These are phyloP conservation scores for Umbelopsis ramanniana DNA, from an alignment of 192 early-diverging fungal species.

Conservation along the genomic window DNA sequence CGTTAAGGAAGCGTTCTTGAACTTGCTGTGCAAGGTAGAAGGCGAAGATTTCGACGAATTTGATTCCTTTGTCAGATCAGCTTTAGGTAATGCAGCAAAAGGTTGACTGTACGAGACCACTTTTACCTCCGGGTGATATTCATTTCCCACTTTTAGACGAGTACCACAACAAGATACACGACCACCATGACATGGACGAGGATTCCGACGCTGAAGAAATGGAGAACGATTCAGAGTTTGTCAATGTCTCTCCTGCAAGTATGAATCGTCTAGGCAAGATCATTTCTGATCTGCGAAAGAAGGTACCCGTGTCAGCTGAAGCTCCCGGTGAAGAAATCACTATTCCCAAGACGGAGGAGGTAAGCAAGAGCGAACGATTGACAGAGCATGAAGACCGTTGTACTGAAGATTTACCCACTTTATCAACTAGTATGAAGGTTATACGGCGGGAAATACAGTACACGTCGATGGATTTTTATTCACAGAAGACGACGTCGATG, in stretches of 20 bases:
- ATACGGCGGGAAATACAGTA: constrained; percentile 54
- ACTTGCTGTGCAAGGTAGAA: constrained; percentile 32
- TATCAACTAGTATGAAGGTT: constrained; percentile 50
- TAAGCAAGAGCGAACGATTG: background rate
- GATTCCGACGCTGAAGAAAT: constrained; percentile 2
- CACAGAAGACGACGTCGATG: constrained; percentile 62
- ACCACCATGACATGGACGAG: constrained; percentile 23
- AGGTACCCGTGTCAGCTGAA: constrained; percentile 56
- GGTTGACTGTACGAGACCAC: no score
- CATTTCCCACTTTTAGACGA: constrained; percentile 29
- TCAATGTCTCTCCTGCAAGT: constrained; percentile 8
- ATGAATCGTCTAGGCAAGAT: constrained; percentile 51
- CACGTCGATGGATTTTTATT: constrained; percentile 65
- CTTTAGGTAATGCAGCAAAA: constrained; percentile 25
- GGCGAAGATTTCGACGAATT: constrained; percentile 36
- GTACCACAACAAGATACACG: constrained; percentile 36
- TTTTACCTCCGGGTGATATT: background rate
- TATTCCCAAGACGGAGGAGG: constrained; percentile 52
- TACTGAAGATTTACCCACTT: background rate
- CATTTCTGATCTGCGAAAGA: constrained; percentile 53
- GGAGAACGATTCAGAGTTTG: constrained; percentile 24
- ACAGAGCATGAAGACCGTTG: background rate
- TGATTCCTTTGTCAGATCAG: constrained; percentile 36
- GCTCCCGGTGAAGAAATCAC: constrained; percentile 53
- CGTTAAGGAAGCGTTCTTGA: constrained; percentile 36